Evolutionary conservation across 352 stramenopile species (phyloP).

Genomic region (Lagenidium giganteum): DNA sequence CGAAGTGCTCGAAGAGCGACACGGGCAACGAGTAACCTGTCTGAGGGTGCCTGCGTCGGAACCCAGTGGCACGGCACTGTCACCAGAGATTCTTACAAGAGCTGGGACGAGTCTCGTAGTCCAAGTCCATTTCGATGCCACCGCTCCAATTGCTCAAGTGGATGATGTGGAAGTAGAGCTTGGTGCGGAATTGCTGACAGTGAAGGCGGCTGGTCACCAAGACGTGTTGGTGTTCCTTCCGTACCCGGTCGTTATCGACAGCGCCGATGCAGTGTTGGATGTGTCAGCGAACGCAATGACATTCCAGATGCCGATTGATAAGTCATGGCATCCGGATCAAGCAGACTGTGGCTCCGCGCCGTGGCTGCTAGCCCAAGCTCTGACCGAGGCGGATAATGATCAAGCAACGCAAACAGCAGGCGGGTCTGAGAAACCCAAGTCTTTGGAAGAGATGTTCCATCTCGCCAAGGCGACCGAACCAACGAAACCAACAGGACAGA

Average conservation of each 20-base stretch:
- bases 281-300: conserved; percentile 26
- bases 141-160: conserved; percentile 16
- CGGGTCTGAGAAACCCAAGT: conserved; percentile 28
- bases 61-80: conserved; percentile 34
- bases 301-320: conserved; percentile 40
- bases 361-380: conserved; percentile 55
- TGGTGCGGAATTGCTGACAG: conserved; percentile 31
- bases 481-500: conserved; percentile 1
- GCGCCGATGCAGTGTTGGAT: conserved; percentile 31
- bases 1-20: conserved; percentile 36
- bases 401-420: background rate
- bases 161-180: conserved; percentile 47
- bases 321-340: conserved; percentile 30
- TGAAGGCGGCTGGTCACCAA: conserved; percentile 42
- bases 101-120: conserved; percentile 29
- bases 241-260: conserved; percentile 41
- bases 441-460: conserved; percentile 69
- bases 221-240: conserved; percentile 59
- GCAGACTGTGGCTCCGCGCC: conserved; percentile 56
- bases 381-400: conserved; percentile 25
- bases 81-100: conserved; percentile 28
- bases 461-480: conserved; percentile 8
- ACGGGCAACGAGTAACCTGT: conserved; percentile 15
- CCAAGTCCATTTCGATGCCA: conserved; percentile 32
- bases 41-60: conserved; percentile 24